Percentiles rank a stretch among this genome's conserved stretches.
Evolutionary conservation across 129 eudicot species (phyloP).

Genomic region (Artemisia argyi): DNA sequence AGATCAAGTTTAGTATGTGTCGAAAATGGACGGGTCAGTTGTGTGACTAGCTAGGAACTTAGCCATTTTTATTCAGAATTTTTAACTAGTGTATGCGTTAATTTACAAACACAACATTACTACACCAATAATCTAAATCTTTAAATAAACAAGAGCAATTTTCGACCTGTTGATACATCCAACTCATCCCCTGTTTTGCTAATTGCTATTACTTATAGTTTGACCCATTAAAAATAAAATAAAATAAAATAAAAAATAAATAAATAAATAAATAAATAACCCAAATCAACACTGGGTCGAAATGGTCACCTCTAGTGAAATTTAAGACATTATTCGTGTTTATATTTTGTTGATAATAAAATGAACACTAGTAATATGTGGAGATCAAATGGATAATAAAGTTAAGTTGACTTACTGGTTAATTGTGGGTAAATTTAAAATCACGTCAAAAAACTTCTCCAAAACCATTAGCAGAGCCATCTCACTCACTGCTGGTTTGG

Average conservation of each 20-base stretch:
- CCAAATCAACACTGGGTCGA: too few species aligned
- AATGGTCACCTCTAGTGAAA: neutral
- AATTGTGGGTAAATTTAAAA: constrained; percentile 72
- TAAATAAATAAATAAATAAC: too few species aligned
- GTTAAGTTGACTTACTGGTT: constrained; percentile 44
- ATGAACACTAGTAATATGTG: neutral
- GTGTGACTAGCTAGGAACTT: neutral
- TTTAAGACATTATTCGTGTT: too few species aligned
- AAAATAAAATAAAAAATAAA: too few species aligned
- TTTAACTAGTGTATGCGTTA: too few species aligned
- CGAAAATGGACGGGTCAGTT: neutral
- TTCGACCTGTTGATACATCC: too few species aligned
- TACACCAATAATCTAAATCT: too few species aligned
- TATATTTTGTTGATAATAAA: neutral
- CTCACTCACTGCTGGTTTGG: constrained; percentile 72
- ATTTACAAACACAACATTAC: too few species aligned
- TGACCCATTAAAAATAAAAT: too few species aligned
- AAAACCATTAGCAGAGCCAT: constrained; percentile 69
- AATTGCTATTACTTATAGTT: too few species aligned
- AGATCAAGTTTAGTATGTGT: neutral
- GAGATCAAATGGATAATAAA: neutral
- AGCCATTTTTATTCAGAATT: too few species aligned
- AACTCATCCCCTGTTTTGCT: neutral
- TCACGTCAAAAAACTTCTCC: constrained; percentile 79
- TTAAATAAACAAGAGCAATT: too few species aligned